Evolutionary conservation across 805 yeast species (phyloP).

Genomic region (Suhomyces emberorum): DNA sequence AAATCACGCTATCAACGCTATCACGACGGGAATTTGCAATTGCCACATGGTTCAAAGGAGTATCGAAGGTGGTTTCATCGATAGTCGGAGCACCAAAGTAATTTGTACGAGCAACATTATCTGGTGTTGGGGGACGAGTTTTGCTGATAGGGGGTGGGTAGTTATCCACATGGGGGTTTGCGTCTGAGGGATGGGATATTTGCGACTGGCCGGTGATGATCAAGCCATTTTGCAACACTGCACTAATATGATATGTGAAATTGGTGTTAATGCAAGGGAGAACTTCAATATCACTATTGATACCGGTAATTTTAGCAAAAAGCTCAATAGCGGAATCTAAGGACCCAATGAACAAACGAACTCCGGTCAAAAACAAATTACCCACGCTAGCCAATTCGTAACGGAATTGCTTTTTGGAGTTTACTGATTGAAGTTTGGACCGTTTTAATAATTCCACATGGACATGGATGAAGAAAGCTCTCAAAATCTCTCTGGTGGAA

Average conservation of each 20-base stretch:
- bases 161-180: slow-evolving; percentile 15
- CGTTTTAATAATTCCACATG: slow-evolving; percentile 75
- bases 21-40: background rate
- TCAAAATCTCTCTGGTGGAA: slow-evolving; percentile 63
- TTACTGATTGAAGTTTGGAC: slow-evolving; percentile 41
- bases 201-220: slow-evolving; percentile 88
- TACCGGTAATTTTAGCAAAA: slow-evolving; percentile 59
- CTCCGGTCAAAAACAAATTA: slow-evolving; percentile 78
- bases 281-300: slow-evolving; percentile 52
- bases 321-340: slow-evolving; percentile 81
- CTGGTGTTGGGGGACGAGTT: slow-evolving; percentile 18
- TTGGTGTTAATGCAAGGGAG: slow-evolving; percentile 82
- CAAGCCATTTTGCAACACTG: slow-evolving; percentile 62
- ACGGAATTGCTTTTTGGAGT: slow-evolving; percentile 53
- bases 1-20: slow-evolving; percentile 1
- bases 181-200: slow-evolving; percentile 76
- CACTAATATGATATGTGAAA: slow-evolving; percentile 83
- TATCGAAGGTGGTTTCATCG: slow-evolving; percentile 4
- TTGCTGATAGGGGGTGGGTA: slow-evolving; percentile 18
- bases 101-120: slow-evolving; percentile 4
- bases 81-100: slow-evolving; percentile 6
- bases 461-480: slow-evolving; percentile 75
- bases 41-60: slow-evolving; percentile 3
- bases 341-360: slow-evolving; percentile 77
- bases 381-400: slow-evolving; percentile 83